These are phyloP conservation scores for Liquidambar formosana DNA, from an alignment of 164 flowering plant genomes.

Conservation along the genomic window DNA sequence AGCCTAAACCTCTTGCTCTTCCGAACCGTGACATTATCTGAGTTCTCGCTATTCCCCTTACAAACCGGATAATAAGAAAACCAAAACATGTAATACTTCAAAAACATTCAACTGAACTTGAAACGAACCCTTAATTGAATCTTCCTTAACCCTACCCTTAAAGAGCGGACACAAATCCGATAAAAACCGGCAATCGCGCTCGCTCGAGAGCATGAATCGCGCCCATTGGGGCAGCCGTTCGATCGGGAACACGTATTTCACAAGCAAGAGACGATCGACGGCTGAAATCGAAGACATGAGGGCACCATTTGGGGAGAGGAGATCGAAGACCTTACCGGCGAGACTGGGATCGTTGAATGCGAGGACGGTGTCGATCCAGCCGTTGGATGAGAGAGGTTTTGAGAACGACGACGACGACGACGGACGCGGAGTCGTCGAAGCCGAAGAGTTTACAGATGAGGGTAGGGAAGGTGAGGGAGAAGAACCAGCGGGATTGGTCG, in stretches of 20 bases:
- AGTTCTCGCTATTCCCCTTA: slow-evolving; percentile 50
- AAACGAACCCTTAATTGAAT: slow-evolving; percentile 35
- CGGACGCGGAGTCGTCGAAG: slow-evolving; percentile 46
- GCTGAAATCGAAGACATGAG: slow-evolving; percentile 53
- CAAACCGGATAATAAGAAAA: slow-evolving; percentile 88
- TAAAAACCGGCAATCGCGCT: slow-evolving; percentile 39
- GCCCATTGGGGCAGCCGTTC: slow-evolving; percentile 87
- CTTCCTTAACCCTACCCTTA: slow-evolving; percentile 51
- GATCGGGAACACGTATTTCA: slow-evolving; percentile 71
- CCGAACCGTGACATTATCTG: slow-evolving; percentile 17
- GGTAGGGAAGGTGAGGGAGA: slow-evolving; percentile 73
- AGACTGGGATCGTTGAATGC: slow-evolving; percentile 42
- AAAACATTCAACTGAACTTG: slow-evolving; percentile 78
- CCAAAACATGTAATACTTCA: slow-evolving; percentile 87
- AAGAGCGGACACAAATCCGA: slow-evolving; percentile 64
- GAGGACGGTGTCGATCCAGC: slow-evolving; percentile 62
- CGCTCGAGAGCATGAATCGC: slow-evolving; percentile 47
- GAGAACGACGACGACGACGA: slow-evolving; percentile 13
- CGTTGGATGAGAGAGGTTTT: slow-evolving; percentile 17
- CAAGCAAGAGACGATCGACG: slow-evolving; percentile 62
- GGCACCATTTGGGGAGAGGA: slow-evolving; percentile 63
- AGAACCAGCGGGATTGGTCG: slow-evolving; percentile 77
- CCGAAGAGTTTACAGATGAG: slow-evolving; percentile 77
- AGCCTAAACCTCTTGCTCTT: slow-evolving; percentile 44
- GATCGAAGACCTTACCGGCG: slow-evolving; percentile 41